Base-by-base conservation (phyloP, 2,329 filamentous ascomycete species). In the Colletotrichum spaethianum region DNA sequence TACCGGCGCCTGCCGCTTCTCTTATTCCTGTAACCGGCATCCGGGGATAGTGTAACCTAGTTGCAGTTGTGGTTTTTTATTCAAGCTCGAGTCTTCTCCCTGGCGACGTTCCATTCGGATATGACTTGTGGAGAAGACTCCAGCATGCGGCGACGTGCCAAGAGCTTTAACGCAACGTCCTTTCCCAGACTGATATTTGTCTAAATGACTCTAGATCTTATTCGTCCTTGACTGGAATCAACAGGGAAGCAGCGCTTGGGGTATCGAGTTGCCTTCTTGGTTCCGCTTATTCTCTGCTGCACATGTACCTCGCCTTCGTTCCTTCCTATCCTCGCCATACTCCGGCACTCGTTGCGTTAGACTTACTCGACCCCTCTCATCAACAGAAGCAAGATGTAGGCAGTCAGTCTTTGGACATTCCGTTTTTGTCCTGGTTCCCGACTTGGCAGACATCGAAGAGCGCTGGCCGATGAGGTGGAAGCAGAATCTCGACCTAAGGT, bases 131-230 rank as follows among this genome's bases (percentile, higher is more conserved):
- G 57, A 31, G 42, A 42, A 28, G 28, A 26, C 7, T 26, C 7
- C 38, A 26, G 33, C 44, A 40, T 68, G 63, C 56, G 57, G 50
- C 63, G 50, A 44, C n/a, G 11, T 59, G 64, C 57, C 69, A 68
- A 59, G 64, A 68, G 64, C 69, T 63, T 53, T 55, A 72, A 57
- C 36, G 40, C 57, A 62, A 68, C 64, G 69, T 68, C 50, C 64
- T 68, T 53, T 44, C 64, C 57, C 57, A 68, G 64, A 68, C 48
- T 63, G 69, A 40, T 31, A 7, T 48, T 18, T 23, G 6, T 46
- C 26, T 8, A 31, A 12, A 20, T 26, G 44, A 20, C 31, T 38
- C 44, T 59, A 8, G 38, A 55, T 14, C n/a, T 7, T 5, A 20
- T 64, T n/a, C n/a, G n/a, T n/a, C 28, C 61, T 23, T 48, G n/a